These are phyloP conservation scores for Oryza longistaminata DNA, from an alignment of 176 grass and related monocot species.

Conservation along the genomic window DNA sequence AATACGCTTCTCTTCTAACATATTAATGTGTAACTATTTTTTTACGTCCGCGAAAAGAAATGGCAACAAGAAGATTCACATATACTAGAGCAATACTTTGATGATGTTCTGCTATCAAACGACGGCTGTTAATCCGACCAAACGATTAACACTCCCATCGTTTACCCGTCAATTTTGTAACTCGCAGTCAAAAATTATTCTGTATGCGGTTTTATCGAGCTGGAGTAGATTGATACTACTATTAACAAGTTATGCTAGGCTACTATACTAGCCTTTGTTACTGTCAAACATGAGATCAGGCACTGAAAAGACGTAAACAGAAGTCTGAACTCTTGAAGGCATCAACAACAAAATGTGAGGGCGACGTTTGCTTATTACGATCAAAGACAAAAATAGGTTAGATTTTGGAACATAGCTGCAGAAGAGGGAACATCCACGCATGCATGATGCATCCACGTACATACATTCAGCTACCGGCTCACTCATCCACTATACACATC, in stretches of 20 bases:
- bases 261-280: not conserved
- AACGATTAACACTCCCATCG: not conserved
- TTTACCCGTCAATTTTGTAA: too few relatives aligned
- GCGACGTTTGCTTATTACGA: constrained; percentile 18
- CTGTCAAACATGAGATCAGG: not conserved
- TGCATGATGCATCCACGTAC: constrained; percentile 11
- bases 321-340: not conserved
- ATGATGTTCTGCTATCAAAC: too few relatives aligned
- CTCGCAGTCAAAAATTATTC: not conserved
- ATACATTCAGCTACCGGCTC: constrained; percentile 23
- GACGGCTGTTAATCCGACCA: not conserved
- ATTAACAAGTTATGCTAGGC: not conserved
- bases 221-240: too few relatives aligned
- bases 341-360: not conserved
- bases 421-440: constrained; percentile 37
- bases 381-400: constrained; percentile 33
- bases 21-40: too few relatives aligned
- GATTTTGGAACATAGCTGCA: constrained; percentile 35
- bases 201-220: not conserved
- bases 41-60: too few relatives aligned
- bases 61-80: not conserved
- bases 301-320: not conserved
- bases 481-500: not conserved
- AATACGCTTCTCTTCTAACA: too few relatives aligned
- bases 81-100: not conserved